These are phyloP conservation scores for Stemphylium lycopersici DNA, from an alignment of 2,329 filamentous ascomycete genomes.

Conservation along the genomic window DNA sequence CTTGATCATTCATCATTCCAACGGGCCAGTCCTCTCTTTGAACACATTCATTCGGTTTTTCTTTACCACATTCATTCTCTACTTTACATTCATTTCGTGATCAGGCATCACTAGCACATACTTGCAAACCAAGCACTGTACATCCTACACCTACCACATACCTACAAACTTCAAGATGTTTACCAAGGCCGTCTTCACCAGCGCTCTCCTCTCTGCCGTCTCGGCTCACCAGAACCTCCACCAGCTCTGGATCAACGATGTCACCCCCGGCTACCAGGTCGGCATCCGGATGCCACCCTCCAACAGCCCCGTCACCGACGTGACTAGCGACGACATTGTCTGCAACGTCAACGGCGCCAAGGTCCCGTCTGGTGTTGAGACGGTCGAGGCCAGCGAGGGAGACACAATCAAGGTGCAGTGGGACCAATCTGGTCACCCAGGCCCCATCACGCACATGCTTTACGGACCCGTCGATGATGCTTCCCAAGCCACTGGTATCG, in stretches of 20 bases:
- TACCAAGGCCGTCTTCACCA: conserved; percentile 36
- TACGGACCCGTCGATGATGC: conserved; percentile 62
- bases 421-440: conserved; percentile 42
- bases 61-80: conserved; percentile 19
- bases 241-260: conserved; percentile 41
- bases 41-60: conserved; percentile 25
- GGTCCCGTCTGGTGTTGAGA: conserved; percentile 38
- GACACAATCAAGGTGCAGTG: conserved; percentile 44
- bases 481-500: conserved; percentile 35
- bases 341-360: conserved; percentile 43
- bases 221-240: conserved; percentile 44
- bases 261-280: conserved; percentile 37
- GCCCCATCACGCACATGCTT: conserved; percentile 45
- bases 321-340: conserved; percentile 41
- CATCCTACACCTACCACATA: conserved; percentile 13
- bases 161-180: conserved; percentile 34
- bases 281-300: conserved; percentile 45
- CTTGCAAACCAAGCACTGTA: conserved; percentile 10
- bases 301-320: conserved; percentile 43
- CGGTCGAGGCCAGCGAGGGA: conserved; percentile 35
- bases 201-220: conserved; percentile 33
- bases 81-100: conserved; percentile 28
- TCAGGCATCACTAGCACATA: conserved; percentile 24
- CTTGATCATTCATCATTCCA: conserved; percentile 19
- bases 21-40: conserved; percentile 29